phyloP scores from a whole-genome alignment of 2,329 filamentous ascomycete species.

The Bretziella fagacearum region DNA sequence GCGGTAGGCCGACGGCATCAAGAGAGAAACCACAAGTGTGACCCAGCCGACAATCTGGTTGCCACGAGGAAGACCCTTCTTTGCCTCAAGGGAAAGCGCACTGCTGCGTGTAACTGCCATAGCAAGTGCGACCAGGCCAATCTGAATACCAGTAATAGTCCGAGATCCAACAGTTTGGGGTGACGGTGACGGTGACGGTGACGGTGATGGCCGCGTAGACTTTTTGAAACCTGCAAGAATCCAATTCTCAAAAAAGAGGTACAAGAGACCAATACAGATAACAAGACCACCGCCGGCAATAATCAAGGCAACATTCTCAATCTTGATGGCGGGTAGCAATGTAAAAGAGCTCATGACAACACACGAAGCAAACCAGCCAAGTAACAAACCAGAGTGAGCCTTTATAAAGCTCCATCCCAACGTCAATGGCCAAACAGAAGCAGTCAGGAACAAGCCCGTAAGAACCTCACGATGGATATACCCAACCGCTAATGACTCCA shows the following conservation, averaged over 20 bases:
- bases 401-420: slow-evolving; percentile 59
- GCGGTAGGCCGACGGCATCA: slow-evolving; percentile 67
- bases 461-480: slow-evolving; percentile 85
- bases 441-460: slow-evolving; percentile 61
- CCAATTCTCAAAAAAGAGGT: slow-evolving; percentile 61
- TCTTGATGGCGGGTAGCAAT: slow-evolving; percentile 69
- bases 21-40: slow-evolving; percentile 56
- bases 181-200: too few relatives aligned
- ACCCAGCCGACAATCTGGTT: slow-evolving; percentile 79
- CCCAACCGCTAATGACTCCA: slow-evolving; percentile 76
- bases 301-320: slow-evolving; percentile 58
- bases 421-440: slow-evolving; percentile 57
- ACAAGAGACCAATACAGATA: slow-evolving; percentile 56
- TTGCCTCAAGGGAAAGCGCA: slow-evolving; percentile 68
- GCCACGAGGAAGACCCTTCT: slow-evolving; percentile 65
- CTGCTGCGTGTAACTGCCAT: slow-evolving; percentile 80
- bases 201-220: slow-evolving; percentile 13
- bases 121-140: slow-evolving; percentile 63
- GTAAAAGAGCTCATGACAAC: slow-evolving; percentile 80
- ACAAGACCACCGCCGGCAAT: slow-evolving; percentile 63
- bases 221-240: slow-evolving; percentile 29
- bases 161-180: slow-evolving; percentile 16
- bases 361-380: slow-evolving; percentile 62
- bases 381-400: slow-evolving; percentile 44
- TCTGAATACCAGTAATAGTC: slow-evolving; percentile 49